These are phyloP conservation scores for Plantago coronopus DNA, from an alignment of 305 asterid species.

Conservation along the genomic window DNA sequence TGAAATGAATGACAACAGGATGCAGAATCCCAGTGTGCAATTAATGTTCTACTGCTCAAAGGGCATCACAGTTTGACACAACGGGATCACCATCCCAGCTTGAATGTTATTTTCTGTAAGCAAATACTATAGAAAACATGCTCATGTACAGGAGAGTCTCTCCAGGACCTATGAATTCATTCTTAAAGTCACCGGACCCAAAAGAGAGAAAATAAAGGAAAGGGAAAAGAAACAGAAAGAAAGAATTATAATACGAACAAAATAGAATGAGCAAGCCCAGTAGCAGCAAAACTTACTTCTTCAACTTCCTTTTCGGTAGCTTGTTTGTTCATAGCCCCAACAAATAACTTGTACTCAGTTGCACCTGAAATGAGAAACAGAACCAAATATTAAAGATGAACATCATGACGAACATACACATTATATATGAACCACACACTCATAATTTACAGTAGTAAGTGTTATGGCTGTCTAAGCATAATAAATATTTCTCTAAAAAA, in stretches of 20 bases:
- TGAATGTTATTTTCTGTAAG: background rate
- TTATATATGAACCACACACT: constrained; percentile 5
- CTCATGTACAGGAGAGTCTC: constrained; percentile 8
- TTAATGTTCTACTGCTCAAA: constrained; percentile 2
- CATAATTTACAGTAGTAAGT: constrained; percentile 3
- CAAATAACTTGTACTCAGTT: constrained; percentile 85
- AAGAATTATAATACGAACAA: constrained; percentile 5
- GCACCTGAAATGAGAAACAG: constrained; percentile 55
- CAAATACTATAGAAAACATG: background rate
- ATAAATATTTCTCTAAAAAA: constrained; percentile 7
- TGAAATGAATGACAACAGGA: background rate
- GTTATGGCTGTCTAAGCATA: background rate
- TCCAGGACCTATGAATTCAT: background rate
- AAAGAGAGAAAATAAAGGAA: background rate
- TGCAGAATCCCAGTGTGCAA: background rate
- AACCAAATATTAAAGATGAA: constrained; percentile 22
- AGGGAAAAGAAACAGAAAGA: constrained; percentile 10
- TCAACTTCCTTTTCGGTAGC: constrained; percentile 94
- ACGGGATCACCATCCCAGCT: background rate
- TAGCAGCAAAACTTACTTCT: constrained; percentile 55
- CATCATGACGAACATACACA: constrained; percentile 14
- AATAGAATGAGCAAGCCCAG: constrained; percentile 16
- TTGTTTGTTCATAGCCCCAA: constrained; percentile 84
- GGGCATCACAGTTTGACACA: background rate
- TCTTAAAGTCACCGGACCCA: background rate